Conservation (phyloP, 805 yeast genomes). For the Metschnikowia arizonensis region DNA sequence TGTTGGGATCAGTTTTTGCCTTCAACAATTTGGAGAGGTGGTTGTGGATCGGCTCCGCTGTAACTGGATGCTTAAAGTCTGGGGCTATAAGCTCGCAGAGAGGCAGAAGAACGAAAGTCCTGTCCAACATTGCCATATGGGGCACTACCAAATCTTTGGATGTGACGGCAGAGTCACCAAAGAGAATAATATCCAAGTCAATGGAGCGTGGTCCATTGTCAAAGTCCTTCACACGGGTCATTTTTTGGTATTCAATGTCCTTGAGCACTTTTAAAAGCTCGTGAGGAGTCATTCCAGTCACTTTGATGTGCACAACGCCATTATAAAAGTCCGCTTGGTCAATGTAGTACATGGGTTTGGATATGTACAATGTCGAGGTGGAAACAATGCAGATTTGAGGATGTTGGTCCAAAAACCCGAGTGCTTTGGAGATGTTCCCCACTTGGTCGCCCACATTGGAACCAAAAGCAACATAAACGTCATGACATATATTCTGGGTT, state of each 20-base stretch:
- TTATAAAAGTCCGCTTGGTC: slow-evolving; percentile 82
- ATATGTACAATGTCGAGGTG: slow-evolving; percentile 77
- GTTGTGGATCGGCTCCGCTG: slow-evolving; percentile 72
- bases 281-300: slow-evolving; percentile 55
- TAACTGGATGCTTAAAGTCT: slow-evolving; percentile 69
- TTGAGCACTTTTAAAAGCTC: slow-evolving; percentile 61
- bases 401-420: slow-evolving; percentile 41
- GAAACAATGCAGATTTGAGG: slow-evolving; percentile 44
- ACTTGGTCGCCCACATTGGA: slow-evolving; percentile 77
- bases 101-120: slow-evolving; percentile 88
- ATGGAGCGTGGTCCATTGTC: slow-evolving; percentile 92
- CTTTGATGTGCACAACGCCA: slow-evolving; percentile 70
- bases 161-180: slow-evolving; percentile 56
- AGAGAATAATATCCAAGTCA: slow-evolving; percentile 82
- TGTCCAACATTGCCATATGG: slow-evolving; percentile 81
- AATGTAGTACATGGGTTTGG: slow-evolving; percentile 86
- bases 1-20: slow-evolving; percentile 30
- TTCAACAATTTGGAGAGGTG: slow-evolving; percentile 54
- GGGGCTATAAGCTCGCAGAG: slow-evolving; percentile 75
- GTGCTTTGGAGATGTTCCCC: slow-evolving; percentile 54
- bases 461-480: slow-evolving; percentile 82
- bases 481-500: slow-evolving; percentile 34
- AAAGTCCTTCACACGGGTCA: slow-evolving; percentile 68
- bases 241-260: slow-evolving; percentile 67
- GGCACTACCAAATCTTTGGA: slow-evolving; percentile 66